Conservation (phyloP, 2,329 filamentous ascomycete genomes). For the Fusarium veterinarium region DNA sequence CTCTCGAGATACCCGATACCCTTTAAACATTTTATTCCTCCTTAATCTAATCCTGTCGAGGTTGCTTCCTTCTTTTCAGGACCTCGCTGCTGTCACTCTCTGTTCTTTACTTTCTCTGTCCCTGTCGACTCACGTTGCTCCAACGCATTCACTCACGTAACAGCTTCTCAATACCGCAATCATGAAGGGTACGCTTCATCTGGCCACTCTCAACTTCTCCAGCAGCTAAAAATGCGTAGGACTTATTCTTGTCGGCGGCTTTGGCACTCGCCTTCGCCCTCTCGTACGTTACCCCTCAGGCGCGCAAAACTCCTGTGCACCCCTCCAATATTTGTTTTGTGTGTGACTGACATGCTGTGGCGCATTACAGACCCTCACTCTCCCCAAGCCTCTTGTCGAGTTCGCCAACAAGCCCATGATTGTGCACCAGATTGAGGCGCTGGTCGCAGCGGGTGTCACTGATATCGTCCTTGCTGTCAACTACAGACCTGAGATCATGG, state of each 20-base stretch:
- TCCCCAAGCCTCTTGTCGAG: conserved; percentile 97
- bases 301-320: conserved; percentile 21
- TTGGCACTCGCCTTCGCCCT: conserved; percentile 96
- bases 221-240: conserved; percentile 63
- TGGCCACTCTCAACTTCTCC: neutral
- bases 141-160: conserved; percentile 34
- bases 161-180: conserved; percentile 42
- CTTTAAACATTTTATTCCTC: conserved; percentile 14
- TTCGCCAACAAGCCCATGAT: conserved; percentile 99
- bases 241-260: conserved; percentile 98
- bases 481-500: conserved; percentile 98
- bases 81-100: conserved; percentile 40
- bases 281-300: conserved; percentile 71
- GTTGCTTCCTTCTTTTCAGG: conserved; percentile 39
- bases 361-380: conserved; percentile 82
- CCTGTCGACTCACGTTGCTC: conserved; percentile 25
- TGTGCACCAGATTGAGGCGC: conserved; percentile 94
- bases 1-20: conserved; percentile 39
- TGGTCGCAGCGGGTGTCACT: conserved; percentile 92
- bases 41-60: conserved; percentile 44
- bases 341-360: conserved; percentile 38
- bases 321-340: conserved; percentile 2
- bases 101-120: conserved; percentile 39
- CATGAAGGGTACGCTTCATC: conserved; percentile 51
- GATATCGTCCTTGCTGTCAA: conserved; percentile 99